These are phyloP conservation scores for Quaeritorhiza haematococci DNA, from an alignment of 371 early-diverging fungal species.

Conservation along the genomic window DNA sequence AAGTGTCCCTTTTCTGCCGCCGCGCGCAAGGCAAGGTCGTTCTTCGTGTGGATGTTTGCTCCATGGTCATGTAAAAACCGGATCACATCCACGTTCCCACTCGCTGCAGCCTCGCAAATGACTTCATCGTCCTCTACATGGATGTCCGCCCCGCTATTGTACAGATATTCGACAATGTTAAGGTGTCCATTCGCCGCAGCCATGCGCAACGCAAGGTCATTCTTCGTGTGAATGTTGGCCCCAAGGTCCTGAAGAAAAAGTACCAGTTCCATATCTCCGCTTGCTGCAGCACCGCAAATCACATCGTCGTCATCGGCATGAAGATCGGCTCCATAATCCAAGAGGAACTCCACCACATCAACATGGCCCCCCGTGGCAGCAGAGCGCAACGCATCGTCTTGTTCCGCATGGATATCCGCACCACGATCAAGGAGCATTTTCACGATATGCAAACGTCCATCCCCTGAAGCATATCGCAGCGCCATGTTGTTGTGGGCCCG, in stretches of 20 bases:
- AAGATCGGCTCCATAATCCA: conserved; percentile 55
- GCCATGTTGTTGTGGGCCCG: conserved; percentile 10
- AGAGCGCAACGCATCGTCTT: conserved; percentile 80
- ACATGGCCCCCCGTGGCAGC: conserved; percentile 71
- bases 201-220: conserved; percentile 75
- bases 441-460: conserved; percentile 36
- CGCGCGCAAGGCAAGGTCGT: neutral
- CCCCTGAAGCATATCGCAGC: conserved; percentile 7
- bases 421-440: conserved; percentile 55
- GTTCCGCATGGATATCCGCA: conserved; percentile 63
- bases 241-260: neutral
- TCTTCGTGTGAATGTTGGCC: neutral
- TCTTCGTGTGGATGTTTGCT: neutral
- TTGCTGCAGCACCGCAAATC: neutral
- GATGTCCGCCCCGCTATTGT: neutral
- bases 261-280: neutral
- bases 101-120: neutral
- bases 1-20: neutral
- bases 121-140: neutral
- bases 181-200: conserved; percentile 77
- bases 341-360: conserved; percentile 60
- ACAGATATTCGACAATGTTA: conserved; percentile 49
- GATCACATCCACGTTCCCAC: neutral
- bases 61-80: neutral
- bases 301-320: conserved; percentile 14